Evolutionary conservation across 352 stramenopile species (phyloP), one percentile per base, ranked within the genome.

Genomic region (Phytophthora uliginosa): DNA sequence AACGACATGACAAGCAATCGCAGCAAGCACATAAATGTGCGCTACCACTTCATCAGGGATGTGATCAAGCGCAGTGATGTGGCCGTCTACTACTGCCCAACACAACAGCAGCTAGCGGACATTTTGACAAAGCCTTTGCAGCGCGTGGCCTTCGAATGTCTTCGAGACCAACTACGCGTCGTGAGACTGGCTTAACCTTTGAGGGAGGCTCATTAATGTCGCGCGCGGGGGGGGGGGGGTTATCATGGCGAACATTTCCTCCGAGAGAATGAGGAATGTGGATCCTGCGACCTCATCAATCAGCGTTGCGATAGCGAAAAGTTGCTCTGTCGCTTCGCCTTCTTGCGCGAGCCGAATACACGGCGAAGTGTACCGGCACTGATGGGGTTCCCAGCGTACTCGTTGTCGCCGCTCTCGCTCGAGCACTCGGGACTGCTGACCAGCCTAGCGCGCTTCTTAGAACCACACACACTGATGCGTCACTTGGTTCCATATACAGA

Each of bases 301-400:
- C 2, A 66, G 45, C 4, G 50, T 36, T 58, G 45, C 7, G 47
- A 10, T 4, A 59, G 13, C 15, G 2, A 10, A 13, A 66, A 66
- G 20, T 53, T 12, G 15, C 38, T 38, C 1, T 24, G 24, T 18
- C 4, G 24, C 18, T n/a, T 66, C 15, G 8, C 2, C 7, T 53
- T 66, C 48, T 66, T 66, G n/a, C 47, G 59, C 2, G 59, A 66
- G 0, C 47, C 59, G 53, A 66, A 58, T 12, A 66, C 59, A 1
- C 59, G 59, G 2, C 59, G 59, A 10, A 66, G 28, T 18, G 47
- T 51, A 1, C n/a, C 47, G 1, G 59, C 59, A 22, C 59, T 66
- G 48, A 66, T 40, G 4, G 59, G 47, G 20, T 38, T 51, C 3
- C 48, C 59, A 10, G 48, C 34, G 24, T 59, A 51, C 48, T 66